phyloP scores from a whole-genome alignment of 768 basidiomycete species.

The Pisolithus orientalis region DNA sequence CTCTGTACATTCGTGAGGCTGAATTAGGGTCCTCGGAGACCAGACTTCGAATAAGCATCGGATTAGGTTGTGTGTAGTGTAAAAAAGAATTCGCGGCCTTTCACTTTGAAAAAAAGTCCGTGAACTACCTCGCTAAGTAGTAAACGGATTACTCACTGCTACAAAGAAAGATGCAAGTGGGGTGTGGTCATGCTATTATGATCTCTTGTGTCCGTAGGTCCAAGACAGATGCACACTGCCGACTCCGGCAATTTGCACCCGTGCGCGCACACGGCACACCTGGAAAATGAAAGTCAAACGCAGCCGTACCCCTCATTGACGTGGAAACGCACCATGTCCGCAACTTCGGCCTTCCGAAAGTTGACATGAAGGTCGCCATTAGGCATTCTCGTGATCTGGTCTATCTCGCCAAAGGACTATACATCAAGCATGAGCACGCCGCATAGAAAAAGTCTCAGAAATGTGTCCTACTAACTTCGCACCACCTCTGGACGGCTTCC shows the following conservation, averaged over 20 bases:
- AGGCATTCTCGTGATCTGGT: conserved; percentile 64
- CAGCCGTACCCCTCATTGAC: neutral
- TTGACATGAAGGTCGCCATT: conserved; percentile 77
- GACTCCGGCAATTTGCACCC: conserved; percentile 66
- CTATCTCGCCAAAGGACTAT: conserved; percentile 72
- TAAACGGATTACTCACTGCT: conserved; percentile 12
- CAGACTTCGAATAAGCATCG: conserved; percentile 16
- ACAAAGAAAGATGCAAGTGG: conserved; percentile 12
- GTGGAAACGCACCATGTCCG: conserved; percentile 58
- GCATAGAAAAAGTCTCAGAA: neutral
- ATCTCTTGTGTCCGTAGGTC: conserved; percentile 49
- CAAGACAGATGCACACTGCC: conserved; percentile 78
- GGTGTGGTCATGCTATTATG: conserved; percentile 7
- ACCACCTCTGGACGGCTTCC: conserved; percentile 69
- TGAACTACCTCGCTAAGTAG: conserved; percentile 2
- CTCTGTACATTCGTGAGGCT: conserved; percentile 17
- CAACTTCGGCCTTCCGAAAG: conserved; percentile 70
- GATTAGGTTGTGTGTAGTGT: conserved; percentile 13
- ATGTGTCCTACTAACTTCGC: conserved; percentile 45
- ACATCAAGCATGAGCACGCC: conserved; percentile 8
- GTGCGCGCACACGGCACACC: conserved; percentile 76
- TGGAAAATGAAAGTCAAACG: conserved; percentile 22
- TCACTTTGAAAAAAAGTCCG: conserved; percentile 17
- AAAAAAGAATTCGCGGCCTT: conserved; percentile 18
- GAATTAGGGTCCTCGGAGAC: conserved; percentile 23